phyloP scores from a whole-genome alignment of 768 basidiomycete genomes.

The Termitomyces eurrhizus region DNA sequence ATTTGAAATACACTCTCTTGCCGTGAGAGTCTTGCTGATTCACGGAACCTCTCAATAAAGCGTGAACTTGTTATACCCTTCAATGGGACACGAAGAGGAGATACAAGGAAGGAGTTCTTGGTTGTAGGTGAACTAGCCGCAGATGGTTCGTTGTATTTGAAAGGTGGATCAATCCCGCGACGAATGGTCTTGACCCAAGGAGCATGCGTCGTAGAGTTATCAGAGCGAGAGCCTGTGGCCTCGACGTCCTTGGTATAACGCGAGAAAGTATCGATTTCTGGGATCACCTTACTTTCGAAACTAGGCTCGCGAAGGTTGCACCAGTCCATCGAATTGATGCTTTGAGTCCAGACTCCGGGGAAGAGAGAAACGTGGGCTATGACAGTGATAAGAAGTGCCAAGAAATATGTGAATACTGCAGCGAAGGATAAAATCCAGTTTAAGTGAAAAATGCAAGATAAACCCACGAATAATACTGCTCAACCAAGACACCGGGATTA shows the following conservation, averaged over 20 bases:
- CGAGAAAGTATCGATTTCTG: slow-evolving; percentile 8
- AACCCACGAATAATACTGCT: slow-evolving; percentile 42
- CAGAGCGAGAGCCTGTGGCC: slow-evolving; percentile 3
- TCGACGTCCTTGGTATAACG: slow-evolving; percentile 22
- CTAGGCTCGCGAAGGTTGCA: slow-evolving; percentile 28
- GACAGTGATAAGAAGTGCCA: slow-evolving; percentile 44
- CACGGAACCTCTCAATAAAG: slow-evolving; percentile 38
- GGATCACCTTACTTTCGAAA: slow-evolving; percentile 1
- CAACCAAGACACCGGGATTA: slow-evolving; percentile 47
- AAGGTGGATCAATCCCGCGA: slow-evolving; percentile 59
- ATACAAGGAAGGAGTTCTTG: slow-evolving; percentile 21
- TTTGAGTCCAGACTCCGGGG: slow-evolving; percentile 49
- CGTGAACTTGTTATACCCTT: slow-evolving; percentile 30
- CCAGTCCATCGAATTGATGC: slow-evolving; percentile 56
- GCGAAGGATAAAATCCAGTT: background rate
- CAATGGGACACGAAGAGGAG: slow-evolving; percentile 27
- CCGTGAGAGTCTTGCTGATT: slow-evolving; percentile 29
- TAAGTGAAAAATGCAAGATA: background rate
- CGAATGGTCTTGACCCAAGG: slow-evolving; percentile 49
- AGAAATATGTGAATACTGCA: slow-evolving; percentile 51
- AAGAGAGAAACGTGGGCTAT: slow-evolving; percentile 39
- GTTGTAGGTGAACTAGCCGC: slow-evolving; percentile 16
- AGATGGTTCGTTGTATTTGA: slow-evolving; percentile 25
- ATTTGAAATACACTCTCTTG: slow-evolving; percentile 20
- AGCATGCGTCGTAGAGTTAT: slow-evolving; percentile 30